Percentiles rank a stretch among this genome's conserved stretches.
Evolutionary conservation across 179 eudicot genomes (phyloP).

Genomic region (Carnegiea gigantea): DNA sequence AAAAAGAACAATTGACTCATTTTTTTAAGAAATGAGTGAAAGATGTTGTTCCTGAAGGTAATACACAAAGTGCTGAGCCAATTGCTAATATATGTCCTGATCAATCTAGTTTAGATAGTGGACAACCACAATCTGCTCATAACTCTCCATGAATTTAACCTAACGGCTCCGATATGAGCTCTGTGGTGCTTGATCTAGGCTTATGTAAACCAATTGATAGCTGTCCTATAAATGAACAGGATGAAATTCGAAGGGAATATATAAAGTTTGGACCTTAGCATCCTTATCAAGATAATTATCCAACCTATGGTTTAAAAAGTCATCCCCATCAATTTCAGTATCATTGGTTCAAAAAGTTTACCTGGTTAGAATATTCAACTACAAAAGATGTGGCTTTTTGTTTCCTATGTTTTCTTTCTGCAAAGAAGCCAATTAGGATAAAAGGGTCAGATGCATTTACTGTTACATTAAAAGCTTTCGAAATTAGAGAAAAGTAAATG

Average conservation of each 20-base stretch:
- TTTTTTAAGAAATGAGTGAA: background rate
- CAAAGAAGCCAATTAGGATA: background rate
- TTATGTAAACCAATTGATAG: background rate
- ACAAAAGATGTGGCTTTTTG: background rate
- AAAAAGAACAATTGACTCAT: background rate
- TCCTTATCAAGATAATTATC: background rate
- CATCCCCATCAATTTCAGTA: conserved; percentile 12
- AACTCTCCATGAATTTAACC: background rate
- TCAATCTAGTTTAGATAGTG: background rate
- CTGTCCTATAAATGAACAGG: background rate
- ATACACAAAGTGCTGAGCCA: background rate
- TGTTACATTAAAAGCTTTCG: background rate
- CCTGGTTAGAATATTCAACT: conserved; percentile 11
- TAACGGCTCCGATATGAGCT: background rate
- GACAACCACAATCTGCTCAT: background rate
- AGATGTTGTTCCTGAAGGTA: background rate
- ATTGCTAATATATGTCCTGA: background rate
- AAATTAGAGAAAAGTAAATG: background rate
- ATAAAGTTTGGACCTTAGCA: background rate
- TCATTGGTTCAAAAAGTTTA: background rate
- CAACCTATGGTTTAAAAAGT: background rate
- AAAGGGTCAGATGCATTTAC: background rate
- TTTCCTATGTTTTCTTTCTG: background rate
- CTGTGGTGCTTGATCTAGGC: background rate
- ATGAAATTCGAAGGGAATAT: background rate